Base-by-base conservation (phyloP, 2,329 filamentous ascomycete species). In the Trichoderma citrinoviride region DNA sequence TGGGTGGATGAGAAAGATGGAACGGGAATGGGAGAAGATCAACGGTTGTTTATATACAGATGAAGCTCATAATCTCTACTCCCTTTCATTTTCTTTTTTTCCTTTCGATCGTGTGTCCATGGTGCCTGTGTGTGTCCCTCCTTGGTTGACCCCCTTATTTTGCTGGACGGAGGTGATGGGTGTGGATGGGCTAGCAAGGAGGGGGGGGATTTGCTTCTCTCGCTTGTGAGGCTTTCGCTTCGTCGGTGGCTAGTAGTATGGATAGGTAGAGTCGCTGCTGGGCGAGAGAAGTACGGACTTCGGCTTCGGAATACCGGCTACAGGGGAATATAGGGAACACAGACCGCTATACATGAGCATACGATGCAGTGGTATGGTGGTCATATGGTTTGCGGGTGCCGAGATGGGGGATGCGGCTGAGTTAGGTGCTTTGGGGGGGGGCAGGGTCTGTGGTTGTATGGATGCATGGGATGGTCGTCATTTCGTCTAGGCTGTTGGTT, bases 1-100 rank as follows among this genome's bases (percentile, higher is more conserved):
- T 49, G 43, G n/a, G 5, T 44, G 23, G 25, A 53, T 46, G 44
- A 61, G 55, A 37, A 60, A 19, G 3, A 52, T n/a, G 33, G 33
- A 15, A 21, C 8, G 41, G 27, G 61, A 64, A 54, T 47, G 41
- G 21, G 23, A 29, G 37, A 46, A 41, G 47, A 52, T 43, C 37
- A 65, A 60, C 47, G 25, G n/a, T 21, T 27, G 17, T 23, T 56
- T 65, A 47, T 53, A 53, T n/a, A 29, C 41, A 47, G 49, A 4
- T 21, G 47, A 19, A 23, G 47, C 49, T 62, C 33, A 37, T 14
- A 14, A 14, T 37, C 33, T 37, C 33, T 37, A 14, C 33, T 37
- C 33, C 60, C 60, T 62, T 54, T n/a, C n/a, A n/a, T n/a, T 61
- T 49, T 40, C 25, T 23, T 23, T 49, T 37, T n/a, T 37, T 3